phyloP scores from a whole-genome alignment of 192 early-diverging fungal species.

The Linnemannia elongata region DNA sequence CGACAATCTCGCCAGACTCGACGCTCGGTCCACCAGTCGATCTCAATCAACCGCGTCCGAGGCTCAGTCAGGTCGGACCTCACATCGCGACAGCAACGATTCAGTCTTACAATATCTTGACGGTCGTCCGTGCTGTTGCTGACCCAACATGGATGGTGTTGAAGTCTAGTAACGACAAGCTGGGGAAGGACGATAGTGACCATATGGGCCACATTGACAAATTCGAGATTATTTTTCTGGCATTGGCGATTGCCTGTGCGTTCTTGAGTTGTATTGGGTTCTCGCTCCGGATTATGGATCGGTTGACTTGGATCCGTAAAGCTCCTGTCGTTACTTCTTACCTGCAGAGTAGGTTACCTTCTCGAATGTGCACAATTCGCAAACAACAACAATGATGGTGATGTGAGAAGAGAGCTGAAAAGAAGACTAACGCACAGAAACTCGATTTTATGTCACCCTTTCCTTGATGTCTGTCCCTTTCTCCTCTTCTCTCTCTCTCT shows the following conservation, averaged over 20 bases:
- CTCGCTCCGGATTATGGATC: constrained; percentile 45
- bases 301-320: constrained; percentile 16
- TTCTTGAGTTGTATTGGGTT: constrained; percentile 40
- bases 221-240: constrained; percentile 17
- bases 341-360: constrained; percentile 29
- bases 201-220: constrained; percentile 16
- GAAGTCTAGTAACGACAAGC: constrained; percentile 19
- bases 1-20: neutral
- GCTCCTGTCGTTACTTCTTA: constrained; percentile 19
- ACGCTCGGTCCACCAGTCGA: neutral
- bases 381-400: no score
- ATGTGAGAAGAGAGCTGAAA: neutral
- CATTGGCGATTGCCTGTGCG: constrained; percentile 18
- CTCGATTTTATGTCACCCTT: constrained; percentile 2
- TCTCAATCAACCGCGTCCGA: constrained; percentile 4
- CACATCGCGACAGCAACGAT: constrained; percentile 25
- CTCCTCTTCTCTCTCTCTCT: neutral
- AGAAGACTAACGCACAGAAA: neutral
- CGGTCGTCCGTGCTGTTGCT: constrained; percentile 36
- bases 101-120: constrained; percentile 43
- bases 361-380: neutral
- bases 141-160: constrained; percentile 43
- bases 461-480: neutral
- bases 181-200: constrained; percentile 1
- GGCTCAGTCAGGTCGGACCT: constrained; percentile 20